phyloP scores from a whole-genome alignment of 2,329 filamentous ascomycete species.

The Epichloe amarillans region DNA sequence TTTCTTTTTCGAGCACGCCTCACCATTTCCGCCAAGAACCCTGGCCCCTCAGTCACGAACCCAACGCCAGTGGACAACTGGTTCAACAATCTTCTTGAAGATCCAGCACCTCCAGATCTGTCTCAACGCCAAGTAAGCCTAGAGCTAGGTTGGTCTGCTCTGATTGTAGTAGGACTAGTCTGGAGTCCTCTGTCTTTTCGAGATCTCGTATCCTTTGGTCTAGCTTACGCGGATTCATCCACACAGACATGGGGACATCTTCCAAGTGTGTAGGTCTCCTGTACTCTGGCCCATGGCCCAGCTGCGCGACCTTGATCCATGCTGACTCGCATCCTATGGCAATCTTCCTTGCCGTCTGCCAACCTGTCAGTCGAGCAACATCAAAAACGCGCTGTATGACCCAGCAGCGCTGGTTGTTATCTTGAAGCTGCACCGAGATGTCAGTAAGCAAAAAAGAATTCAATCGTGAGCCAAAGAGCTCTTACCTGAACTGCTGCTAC shows the following conservation, averaged over 20 bases:
- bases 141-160: constrained; percentile 63
- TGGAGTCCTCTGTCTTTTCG: constrained; percentile 25
- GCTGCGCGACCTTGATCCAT: constrained; percentile 63
- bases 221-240: constrained; percentile 37
- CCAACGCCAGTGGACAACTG: not conserved
- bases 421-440: constrained; percentile 24
- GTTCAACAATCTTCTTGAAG: constrained; percentile 28
- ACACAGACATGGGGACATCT: constrained; percentile 26
- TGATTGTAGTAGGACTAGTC: constrained; percentile 46
- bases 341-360: constrained; percentile 72
- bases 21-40: not conserved
- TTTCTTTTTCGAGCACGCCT: not conserved
- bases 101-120: constrained; percentile 54
- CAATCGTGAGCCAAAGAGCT: not conserved
- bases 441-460: not conserved
- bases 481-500: constrained; percentile 65
- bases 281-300: constrained; percentile 68
- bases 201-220: constrained; percentile 38
- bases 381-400: constrained; percentile 60
- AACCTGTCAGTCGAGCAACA: constrained; percentile 70
- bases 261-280: constrained; percentile 29
- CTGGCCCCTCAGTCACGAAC: not conserved
- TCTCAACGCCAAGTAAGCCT: constrained; percentile 65
- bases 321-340: constrained; percentile 71
- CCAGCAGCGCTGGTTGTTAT: constrained; percentile 63